A percentile compares a stretch with the other conserved stretches of the same genome.
phyloP scores from a whole-genome alignment of 768 basidiomycete species.

The Aureoboletus auriporus region DNA sequence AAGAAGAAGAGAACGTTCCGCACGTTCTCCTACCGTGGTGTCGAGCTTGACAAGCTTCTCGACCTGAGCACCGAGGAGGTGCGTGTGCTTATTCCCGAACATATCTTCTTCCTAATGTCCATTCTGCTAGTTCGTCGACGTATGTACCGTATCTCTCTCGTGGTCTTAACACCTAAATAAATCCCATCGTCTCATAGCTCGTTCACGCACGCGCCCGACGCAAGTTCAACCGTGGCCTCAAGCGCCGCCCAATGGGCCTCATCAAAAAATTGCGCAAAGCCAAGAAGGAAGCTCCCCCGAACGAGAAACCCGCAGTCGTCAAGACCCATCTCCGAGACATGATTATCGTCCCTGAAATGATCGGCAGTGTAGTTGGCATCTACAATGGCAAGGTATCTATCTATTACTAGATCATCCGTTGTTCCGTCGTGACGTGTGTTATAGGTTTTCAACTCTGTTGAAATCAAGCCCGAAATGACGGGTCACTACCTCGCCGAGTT shows the following conservation, averaged over 20 bases:
- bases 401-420: not conserved
- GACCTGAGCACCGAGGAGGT: conserved; percentile 96
- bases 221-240: conserved; percentile 98
- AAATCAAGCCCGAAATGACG: conserved; percentile 99
- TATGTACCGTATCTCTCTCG: conserved; percentile 30
- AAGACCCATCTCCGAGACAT: conserved; percentile 99
- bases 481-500: conserved; percentile 99
- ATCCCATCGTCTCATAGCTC: conserved; percentile 49
- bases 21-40: conserved; percentile 96
- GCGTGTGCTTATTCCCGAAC: conserved; percentile 23
- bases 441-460: conserved; percentile 91
- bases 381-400: conserved; percentile 90
- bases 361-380: conserved; percentile 95
- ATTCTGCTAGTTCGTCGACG: conserved; percentile 68
- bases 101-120: not conserved
- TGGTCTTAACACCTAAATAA: conserved; percentile 1
- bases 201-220: conserved; percentile 98
- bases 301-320: conserved; percentile 98
- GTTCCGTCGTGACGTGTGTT: not conserved
- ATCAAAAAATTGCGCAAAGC: conserved; percentile 99
- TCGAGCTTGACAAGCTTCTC: conserved; percentile 97
- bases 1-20: conserved; percentile 99
- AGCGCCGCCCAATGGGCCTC: conserved; percentile 96
- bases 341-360: conserved; percentile 99
- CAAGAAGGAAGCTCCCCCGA: conserved; percentile 98